Conservation (phyloP, 2,329 filamentous ascomycete species). For the Colletotrichum shisoi region DNA sequence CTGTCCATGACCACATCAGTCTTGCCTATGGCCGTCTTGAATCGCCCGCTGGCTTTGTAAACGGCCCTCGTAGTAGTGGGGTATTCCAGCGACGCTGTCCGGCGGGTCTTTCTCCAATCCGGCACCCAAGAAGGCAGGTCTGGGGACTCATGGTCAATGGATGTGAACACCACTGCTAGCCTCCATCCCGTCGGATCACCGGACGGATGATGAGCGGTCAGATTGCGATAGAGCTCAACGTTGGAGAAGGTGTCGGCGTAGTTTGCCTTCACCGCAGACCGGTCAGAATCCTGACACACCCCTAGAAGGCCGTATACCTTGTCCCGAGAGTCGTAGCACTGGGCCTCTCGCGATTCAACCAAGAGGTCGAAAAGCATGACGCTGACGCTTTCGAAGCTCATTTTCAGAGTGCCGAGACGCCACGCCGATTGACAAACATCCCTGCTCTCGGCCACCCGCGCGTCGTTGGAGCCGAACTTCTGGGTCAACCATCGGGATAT, state of each 20-base stretch:
- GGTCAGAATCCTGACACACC: not conserved
- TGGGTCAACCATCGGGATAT: conserved; percentile 12
- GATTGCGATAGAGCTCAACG: not conserved
- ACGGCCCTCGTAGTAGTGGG: not conserved
- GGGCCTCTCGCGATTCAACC: not conserved
- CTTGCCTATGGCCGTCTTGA: not conserved
- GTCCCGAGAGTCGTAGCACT: conserved; percentile 18
- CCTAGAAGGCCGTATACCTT: conserved; percentile 33
- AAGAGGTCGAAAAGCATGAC: not conserved
- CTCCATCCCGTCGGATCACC: not conserved
- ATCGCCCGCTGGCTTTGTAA: not conserved
- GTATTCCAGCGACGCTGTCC: conserved; percentile 1
- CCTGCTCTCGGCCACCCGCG: not conserved
- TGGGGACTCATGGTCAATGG: conserved; percentile 20
- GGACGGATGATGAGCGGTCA: not conserved
- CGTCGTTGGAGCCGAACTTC: not conserved
- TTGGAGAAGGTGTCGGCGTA: conserved; percentile 13
- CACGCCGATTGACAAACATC: conserved; percentile 17
- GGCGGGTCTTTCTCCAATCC: conserved; percentile 27
- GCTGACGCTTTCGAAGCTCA: not conserved
- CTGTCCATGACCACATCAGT: not conserved
- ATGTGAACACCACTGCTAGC: not conserved
- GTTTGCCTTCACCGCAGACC: not conserved
- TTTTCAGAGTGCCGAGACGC: conserved; percentile 11
- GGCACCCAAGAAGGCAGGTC: conserved; percentile 33